A percentile compares a stretch with the other conserved stretches of the same genome.
Evolutionary conservation across 768 basidiomycete genomes (phyloP).

Genomic region (Collybia mongolica): DNA sequence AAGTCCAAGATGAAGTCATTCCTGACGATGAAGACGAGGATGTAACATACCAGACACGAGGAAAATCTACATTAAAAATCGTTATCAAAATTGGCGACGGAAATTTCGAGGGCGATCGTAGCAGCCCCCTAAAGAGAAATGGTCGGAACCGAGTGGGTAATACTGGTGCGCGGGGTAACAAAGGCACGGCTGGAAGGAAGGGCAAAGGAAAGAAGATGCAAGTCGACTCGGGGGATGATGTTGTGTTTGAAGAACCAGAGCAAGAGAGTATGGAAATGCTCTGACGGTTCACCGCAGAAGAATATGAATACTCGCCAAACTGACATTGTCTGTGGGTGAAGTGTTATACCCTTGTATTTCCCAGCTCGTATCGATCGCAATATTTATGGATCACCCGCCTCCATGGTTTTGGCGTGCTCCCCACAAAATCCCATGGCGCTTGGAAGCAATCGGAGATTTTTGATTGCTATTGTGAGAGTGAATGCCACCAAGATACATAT

Average conservation of each 20-base stretch:
- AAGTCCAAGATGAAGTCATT: slow-evolving; percentile 76
- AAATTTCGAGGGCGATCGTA: slow-evolving; percentile 41
- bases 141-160: slow-evolving; percentile 10
- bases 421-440: too few relatives aligned
- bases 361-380: too few relatives aligned
- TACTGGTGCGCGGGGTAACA: slow-evolving; percentile 1
- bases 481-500: neutral
- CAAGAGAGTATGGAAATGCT: slow-evolving; percentile 39
- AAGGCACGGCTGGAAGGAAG: slow-evolving; percentile 4
- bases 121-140: slow-evolving; percentile 20
- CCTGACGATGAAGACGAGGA: slow-evolving; percentile 77
- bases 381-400: too few relatives aligned
- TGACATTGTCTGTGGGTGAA: too few relatives aligned
- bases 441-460: neutral
- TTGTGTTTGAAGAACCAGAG: slow-evolving; percentile 41
- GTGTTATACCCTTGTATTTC: too few relatives aligned
- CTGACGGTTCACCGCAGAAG: neutral
- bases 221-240: slow-evolving; percentile 18
- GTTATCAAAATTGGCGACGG: slow-evolving; percentile 64
- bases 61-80: slow-evolving; percentile 68
- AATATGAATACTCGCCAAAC: neutral
- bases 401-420: too few relatives aligned
- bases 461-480: neutral
- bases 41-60: slow-evolving; percentile 59
- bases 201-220: slow-evolving; percentile 3